phyloP scores from a whole-genome alignment of 768 basidiomycete species.

The Lactarius deliciosus region DNA sequence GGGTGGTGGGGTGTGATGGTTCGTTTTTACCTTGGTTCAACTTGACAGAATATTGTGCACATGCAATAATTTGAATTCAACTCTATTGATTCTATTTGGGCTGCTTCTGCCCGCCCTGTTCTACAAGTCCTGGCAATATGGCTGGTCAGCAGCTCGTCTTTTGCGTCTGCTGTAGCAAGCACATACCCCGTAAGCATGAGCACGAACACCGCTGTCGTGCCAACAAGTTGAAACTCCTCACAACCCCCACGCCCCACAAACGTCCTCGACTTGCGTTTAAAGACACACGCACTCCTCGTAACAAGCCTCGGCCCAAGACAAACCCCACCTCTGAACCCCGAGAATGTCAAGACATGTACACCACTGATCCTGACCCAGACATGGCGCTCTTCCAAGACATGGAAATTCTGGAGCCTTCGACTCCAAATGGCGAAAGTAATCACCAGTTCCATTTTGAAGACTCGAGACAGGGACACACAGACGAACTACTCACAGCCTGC shows the following conservation, averaged over 20 bases:
- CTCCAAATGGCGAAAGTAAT: not conserved
- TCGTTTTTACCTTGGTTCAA: not conserved
- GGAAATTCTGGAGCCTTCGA: not conserved
- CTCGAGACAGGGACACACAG: not conserved
- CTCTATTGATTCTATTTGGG: not conserved
- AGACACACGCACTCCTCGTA: not conserved
- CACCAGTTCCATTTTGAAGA: not conserved
- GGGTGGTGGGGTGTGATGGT: too few species aligned
- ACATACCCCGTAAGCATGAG: not conserved
- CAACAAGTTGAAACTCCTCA: not conserved
- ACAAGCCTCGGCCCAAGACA: not conserved
- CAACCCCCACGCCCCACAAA: not conserved
- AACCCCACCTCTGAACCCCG: not conserved
- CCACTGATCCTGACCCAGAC: not conserved
- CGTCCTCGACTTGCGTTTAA: not conserved
- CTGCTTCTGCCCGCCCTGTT: not conserved
- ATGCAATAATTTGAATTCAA: not conserved
- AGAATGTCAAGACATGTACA: not conserved
- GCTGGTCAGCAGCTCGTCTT: not conserved
- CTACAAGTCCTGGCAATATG: not conserved
- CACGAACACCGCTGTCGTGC: not conserved
- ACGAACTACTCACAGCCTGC: not conserved
- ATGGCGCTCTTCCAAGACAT: not conserved
- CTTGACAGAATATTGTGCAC: not conserved
- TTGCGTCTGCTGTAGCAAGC: not conserved